These are phyloP conservation scores for Hordeum marinum DNA, from an alignment of 176 grass and related monocot genomes.

Conservation along the genomic window DNA sequence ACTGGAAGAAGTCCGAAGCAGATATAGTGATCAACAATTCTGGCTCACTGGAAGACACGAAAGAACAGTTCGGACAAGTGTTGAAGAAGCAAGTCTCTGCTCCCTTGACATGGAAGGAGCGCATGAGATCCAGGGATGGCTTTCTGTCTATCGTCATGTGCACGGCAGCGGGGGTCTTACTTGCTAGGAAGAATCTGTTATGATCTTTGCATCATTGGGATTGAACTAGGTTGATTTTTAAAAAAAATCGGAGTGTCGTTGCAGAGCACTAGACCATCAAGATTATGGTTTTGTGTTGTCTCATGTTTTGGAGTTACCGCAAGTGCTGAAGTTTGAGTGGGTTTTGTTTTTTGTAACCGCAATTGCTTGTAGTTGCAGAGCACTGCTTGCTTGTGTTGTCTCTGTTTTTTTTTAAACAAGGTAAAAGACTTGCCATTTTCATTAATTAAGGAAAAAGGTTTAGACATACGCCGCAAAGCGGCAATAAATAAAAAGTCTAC, in stretches of 20 bases:
- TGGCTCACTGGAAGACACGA: conserved; percentile 58
- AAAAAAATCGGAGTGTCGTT: neutral
- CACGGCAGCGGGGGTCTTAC: conserved; percentile 43
- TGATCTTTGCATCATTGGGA: conserved; percentile 14
- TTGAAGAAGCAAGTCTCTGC: conserved; percentile 36
- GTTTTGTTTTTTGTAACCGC: neutral
- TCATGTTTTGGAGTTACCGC: neutral
- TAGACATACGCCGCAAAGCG: too few relatives aligned
- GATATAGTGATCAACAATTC: conserved; percentile 86
- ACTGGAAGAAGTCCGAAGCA: conserved; percentile 68
- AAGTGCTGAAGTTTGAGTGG: neutral
- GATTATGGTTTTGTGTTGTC: neutral
- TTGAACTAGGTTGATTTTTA: neutral
- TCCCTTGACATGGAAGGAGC: conserved; percentile 73
- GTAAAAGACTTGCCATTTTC: too few relatives aligned
- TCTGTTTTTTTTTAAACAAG: too few relatives aligned
- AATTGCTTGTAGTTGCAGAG: too few relatives aligned
- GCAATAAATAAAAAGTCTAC: too few relatives aligned
- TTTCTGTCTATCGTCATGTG: conserved; percentile 53
- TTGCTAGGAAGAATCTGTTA: conserved; percentile 54
- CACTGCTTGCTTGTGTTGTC: neutral
- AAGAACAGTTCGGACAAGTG: conserved; percentile 49
- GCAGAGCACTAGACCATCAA: neutral
- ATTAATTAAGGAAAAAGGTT: too few relatives aligned
- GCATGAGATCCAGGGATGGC: conserved; percentile 58